Evolutionary conservation across 1,284 basidiomycete species (phyloP).

Genomic region (Melampsora larici-populina): DNA sequence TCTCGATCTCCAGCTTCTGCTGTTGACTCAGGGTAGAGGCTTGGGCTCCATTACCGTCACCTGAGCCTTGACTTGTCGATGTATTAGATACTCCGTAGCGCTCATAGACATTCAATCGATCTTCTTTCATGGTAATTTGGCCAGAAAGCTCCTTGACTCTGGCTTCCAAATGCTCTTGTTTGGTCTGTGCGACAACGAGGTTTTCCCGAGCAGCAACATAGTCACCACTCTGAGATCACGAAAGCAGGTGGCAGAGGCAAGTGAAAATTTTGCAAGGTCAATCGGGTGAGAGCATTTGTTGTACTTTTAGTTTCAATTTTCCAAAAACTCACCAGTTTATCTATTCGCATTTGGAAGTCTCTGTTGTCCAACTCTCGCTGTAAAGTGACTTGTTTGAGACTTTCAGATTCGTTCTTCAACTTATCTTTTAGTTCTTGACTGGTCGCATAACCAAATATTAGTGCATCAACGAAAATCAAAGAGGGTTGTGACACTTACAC

Average conservation of each 20-base stretch:
- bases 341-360: conserved; percentile 70
- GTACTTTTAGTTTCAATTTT: neutral
- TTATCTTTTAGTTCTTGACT: conserved; percentile 70
- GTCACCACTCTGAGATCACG: conserved; percentile 61
- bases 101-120: conserved; percentile 82
- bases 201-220: conserved; percentile 68
- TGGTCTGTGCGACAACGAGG: conserved; percentile 72
- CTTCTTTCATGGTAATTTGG: conserved; percentile 70
- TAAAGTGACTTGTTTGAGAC: conserved; percentile 66
- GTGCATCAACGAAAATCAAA: neutral
- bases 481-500: conserved; percentile 59
- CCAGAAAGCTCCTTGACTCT: conserved; percentile 68
- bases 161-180: conserved; percentile 72
- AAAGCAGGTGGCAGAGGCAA: conserved; percentile 4
- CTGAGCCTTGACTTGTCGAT: conserved; percentile 8
- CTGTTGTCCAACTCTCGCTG: conserved; percentile 77
- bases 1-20: conserved; percentile 75
- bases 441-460: neutral
- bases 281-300: too few relatives aligned
- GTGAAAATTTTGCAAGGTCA: neutral
- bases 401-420: conserved; percentile 73
- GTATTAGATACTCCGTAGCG: conserved; percentile 53
- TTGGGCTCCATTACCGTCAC: conserved; percentile 46
- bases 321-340: conserved; percentile 62
- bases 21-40: conserved; percentile 62